Base-by-base conservation (phyloP, 1,139 yeast genomes). In the Chernovozyma sophiae-reginae region DNA sequence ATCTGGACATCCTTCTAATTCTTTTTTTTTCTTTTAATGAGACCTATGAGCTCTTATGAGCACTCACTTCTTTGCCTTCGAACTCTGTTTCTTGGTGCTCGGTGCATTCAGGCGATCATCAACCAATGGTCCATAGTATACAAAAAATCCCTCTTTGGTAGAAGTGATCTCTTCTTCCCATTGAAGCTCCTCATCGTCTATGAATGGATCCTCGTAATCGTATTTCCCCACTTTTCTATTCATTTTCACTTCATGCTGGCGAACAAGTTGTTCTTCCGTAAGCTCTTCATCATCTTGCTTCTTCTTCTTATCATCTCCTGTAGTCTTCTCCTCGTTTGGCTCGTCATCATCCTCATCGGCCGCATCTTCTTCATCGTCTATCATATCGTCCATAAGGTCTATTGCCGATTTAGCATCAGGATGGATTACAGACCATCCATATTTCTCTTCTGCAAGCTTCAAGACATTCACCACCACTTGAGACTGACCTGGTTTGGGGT, bases 91-190 rank as follows among this genome's bases (percentile, higher is more conserved):
- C 33, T 56, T 58, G 15, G 40, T 38, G 10, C 48, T 39, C 22
- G 30, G 31, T 41, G 32, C 32, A 3, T 13, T 18, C 22, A 25
- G 33, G 39, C 71, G 46, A 45, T 84, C 94, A 40, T 84, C 92
- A 24, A 85, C 81, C 43, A 94, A 67, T 4, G 96, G 95, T 0
- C 99, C 99, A 69, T 90, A 86, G 57, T 82, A 94, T 1, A 94
- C 97, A 52, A 92, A 94, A 58, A 92, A 94, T 2, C 98, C 98
- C 53, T 92, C 97, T 47, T 86, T 85, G 0, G 96, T 89, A 1
- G 94, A 79, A 2, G 94, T 92, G 8, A 95, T 81, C 48, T 86
- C 94, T 56, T 90, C 97, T 58, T 92, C 97, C 86, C 94, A 86
- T 43, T 80, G 77, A 51, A 89, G 68, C 60, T 92, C 99, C 20